phyloP scores from a whole-genome alignment of 2,329 filamentous ascomycete genomes.

The Aschersonia sp. region DNA sequence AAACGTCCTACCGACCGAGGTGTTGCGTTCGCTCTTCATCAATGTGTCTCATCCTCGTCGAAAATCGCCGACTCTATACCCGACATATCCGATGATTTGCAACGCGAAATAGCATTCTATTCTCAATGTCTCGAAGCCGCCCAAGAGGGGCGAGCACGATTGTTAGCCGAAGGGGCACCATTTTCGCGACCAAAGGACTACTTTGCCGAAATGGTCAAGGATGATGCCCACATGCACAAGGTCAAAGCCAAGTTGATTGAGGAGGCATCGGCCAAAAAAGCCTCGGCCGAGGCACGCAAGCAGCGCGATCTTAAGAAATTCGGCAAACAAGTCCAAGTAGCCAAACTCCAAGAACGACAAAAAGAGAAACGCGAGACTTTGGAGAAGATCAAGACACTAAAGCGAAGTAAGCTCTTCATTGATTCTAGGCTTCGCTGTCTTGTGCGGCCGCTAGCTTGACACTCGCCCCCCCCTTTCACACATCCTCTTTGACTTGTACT shows the following conservation, averaged over 20 bases:
- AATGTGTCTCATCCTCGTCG: slow-evolving; percentile 55
- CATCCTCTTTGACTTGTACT: not conserved
- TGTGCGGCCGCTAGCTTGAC: not conserved
- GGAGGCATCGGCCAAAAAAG: slow-evolving; percentile 85
- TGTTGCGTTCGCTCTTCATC: slow-evolving; percentile 71
- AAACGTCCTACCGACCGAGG: slow-evolving; percentile 47
- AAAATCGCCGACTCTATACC: slow-evolving; percentile 53
- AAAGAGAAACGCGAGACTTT: slow-evolving; percentile 87
- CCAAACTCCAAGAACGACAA: slow-evolving; percentile 85
- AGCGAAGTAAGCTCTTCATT: slow-evolving; percentile 62
- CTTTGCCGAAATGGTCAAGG: slow-evolving; percentile 99
- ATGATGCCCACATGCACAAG: slow-evolving; percentile 94
- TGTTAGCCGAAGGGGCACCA: slow-evolving; percentile 69
- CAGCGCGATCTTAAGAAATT: slow-evolving; percentile 97
- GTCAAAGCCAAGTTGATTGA: slow-evolving; percentile 89
- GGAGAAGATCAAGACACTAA: slow-evolving; percentile 88
- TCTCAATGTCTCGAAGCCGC: slow-evolving; percentile 74
- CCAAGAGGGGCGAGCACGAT: slow-evolving; percentile 52
- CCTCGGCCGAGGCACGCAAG: slow-evolving; percentile 77
- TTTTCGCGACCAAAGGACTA: slow-evolving; percentile 89
- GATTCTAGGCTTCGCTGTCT: slow-evolving; percentile 4
- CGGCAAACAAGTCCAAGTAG: slow-evolving; percentile 94
- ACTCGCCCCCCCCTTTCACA: too few species aligned
- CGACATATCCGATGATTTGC: slow-evolving; percentile 82
- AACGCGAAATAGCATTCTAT: slow-evolving; percentile 87